A percentile compares a stretch with the other conserved stretches of the same genome.
These are phyloP conservation scores for Arthrobotrys conoides DNA, from an alignment of 2,329 filamentous ascomycete genomes.

Conservation along the genomic window DNA sequence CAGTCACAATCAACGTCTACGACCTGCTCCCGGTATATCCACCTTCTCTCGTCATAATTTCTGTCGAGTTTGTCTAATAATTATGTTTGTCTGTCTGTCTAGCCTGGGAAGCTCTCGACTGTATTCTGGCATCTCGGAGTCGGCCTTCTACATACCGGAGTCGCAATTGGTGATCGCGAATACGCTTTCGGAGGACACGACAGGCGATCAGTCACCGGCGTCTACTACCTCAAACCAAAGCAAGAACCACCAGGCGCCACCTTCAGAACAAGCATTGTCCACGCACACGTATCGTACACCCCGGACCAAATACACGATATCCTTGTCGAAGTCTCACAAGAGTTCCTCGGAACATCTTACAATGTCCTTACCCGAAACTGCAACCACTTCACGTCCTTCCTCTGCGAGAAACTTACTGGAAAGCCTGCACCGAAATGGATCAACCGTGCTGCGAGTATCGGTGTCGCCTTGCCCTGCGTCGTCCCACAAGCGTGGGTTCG, in stretches of 20 bases:
- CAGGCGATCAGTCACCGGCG: conserved; percentile 77
- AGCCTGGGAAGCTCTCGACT: conserved; percentile 82
- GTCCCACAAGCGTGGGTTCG: conserved; percentile 86
- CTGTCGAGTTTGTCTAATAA: background rate
- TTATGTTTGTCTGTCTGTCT: conserved; percentile 34
- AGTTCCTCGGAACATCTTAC: conserved; percentile 82
- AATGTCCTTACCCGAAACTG: conserved; percentile 88
- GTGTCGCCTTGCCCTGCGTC: conserved; percentile 83
- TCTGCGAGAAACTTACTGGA: conserved; percentile 81
- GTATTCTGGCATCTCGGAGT: conserved; percentile 83
- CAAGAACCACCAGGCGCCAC: conserved; percentile 82
- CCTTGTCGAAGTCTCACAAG: conserved; percentile 77
- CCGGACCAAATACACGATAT: conserved; percentile 79
- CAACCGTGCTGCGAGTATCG: conserved; percentile 86
- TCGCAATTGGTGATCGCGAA: conserved; percentile 83
- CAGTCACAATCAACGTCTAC: conserved; percentile 83
- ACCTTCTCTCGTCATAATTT: conserved; percentile 62
- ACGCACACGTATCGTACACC: conserved; percentile 81
- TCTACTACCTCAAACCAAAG: conserved; percentile 84
- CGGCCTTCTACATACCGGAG: conserved; percentile 84
- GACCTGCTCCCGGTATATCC: conserved; percentile 77
- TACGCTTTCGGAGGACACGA: conserved; percentile 90
- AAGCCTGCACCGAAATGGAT: conserved; percentile 80
- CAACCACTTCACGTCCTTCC: conserved; percentile 86
- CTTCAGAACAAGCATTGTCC: conserved; percentile 80